These are phyloP conservation scores for Osmanthus fragrans DNA, from an alignment of 257 asterid genomes.

Conservation along the genomic window DNA sequence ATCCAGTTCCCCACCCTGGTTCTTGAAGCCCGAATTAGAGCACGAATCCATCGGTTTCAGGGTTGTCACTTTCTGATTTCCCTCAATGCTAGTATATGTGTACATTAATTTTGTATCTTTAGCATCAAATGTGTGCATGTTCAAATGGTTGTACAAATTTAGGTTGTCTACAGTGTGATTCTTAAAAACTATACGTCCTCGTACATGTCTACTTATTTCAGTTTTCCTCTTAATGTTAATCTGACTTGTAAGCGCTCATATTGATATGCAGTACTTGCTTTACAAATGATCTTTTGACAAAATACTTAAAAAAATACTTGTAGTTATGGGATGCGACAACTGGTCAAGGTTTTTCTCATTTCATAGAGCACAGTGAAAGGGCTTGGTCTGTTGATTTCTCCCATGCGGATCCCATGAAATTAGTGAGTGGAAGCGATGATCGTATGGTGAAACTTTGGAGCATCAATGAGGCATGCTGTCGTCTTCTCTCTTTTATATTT, in stretches of 20 bases:
- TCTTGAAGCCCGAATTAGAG: neutral
- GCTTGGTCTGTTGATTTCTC: constrained; percentile 99
- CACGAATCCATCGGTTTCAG: neutral
- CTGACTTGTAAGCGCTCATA: constrained; percentile 13
- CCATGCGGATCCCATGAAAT: constrained; percentile 67
- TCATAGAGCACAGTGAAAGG: constrained; percentile 73
- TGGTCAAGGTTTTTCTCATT: constrained; percentile 65
- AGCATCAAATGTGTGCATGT: neutral
- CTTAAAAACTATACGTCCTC: neutral
- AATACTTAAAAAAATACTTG: constrained; percentile 32
- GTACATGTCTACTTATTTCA: neutral
- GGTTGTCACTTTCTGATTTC: constrained; percentile 1
- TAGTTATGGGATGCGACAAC: constrained; percentile 97
- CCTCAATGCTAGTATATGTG: neutral
- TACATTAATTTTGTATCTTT: neutral
- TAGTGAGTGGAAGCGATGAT: constrained; percentile 95
- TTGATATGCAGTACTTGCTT: constrained; percentile 17
- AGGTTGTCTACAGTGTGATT: neutral
- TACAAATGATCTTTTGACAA: constrained; percentile 26
- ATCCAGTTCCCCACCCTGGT: neutral
- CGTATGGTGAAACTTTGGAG: constrained; percentile 89
- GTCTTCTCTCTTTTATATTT: constrained; percentile 22
- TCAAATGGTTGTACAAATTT: neutral
- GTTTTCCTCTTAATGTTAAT: neutral
- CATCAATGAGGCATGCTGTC: constrained; percentile 67